phyloP scores from a whole-genome alignment of 2,329 filamentous ascomycete species.

The Pochonia chlamydosporia region DNA sequence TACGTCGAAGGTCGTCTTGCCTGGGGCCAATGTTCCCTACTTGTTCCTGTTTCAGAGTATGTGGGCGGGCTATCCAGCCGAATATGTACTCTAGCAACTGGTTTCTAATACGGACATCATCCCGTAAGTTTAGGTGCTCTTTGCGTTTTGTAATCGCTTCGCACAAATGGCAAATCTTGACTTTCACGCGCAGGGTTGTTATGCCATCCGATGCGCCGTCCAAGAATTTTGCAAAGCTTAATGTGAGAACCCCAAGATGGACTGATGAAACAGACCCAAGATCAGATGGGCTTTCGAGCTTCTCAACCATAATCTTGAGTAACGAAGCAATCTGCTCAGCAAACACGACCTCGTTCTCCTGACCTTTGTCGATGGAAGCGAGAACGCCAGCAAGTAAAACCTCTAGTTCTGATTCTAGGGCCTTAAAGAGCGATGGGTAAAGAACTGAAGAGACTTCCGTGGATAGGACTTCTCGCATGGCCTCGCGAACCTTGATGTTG shows the following conservation, averaged over 20 bases:
- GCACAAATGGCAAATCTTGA: constrained; percentile 62
- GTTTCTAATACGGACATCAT: constrained; percentile 64
- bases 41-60: constrained; percentile 40
- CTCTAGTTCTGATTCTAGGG: constrained; percentile 60
- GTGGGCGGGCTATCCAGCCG: constrained; percentile 60
- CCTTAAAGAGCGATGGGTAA: constrained; percentile 58
- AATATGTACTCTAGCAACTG: constrained; percentile 64
- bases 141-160: constrained; percentile 61
- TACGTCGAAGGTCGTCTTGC: constrained; percentile 49
- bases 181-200: constrained; percentile 57
- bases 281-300: constrained; percentile 57
- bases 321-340: constrained; percentile 62
- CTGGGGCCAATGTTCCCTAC: constrained; percentile 34
- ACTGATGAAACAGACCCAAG: constrained; percentile 56
- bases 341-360: constrained; percentile 58
- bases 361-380: constrained; percentile 43
- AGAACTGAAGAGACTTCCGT: constrained; percentile 57
- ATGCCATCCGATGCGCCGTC: constrained; percentile 51
- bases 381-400: constrained; percentile 53
- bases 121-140: constrained; percentile 61
- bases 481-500: constrained; percentile 60
- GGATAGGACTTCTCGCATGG: constrained; percentile 60
- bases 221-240: constrained; percentile 63
- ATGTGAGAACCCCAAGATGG: constrained; percentile 56
- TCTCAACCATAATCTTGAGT: constrained; percentile 57